Percentiles rank a stretch among this genome's conserved stretches.
These are phyloP conservation scores for Dioscorea dumetorum DNA, from an alignment of 106 monocot genomes.

Conservation along the genomic window DNA sequence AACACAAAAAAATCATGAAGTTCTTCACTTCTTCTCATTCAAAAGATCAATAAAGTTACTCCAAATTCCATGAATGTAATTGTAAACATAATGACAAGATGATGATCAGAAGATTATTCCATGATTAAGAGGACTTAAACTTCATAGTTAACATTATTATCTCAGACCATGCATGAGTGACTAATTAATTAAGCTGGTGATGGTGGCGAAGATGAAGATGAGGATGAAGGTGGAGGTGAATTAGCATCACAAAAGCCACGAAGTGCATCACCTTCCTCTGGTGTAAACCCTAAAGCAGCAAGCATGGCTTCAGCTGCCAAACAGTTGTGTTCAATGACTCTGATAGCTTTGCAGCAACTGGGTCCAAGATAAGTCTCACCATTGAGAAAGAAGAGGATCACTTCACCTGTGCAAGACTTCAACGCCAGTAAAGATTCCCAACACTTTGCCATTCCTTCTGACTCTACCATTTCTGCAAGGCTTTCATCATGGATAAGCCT, in stretches of 20 bases:
- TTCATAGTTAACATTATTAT: too few relatives aligned
- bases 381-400: conserved; percentile 90
- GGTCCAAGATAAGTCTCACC: conserved; percentile 71
- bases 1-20: too few relatives aligned
- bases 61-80: too few relatives aligned
- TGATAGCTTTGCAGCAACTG: conserved; percentile 57
- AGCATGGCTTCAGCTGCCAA: conserved; percentile 76
- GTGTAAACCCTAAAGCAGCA: conserved; percentile 50
- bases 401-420: conserved; percentile 61
- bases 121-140: too few relatives aligned
- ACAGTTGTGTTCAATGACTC: conserved; percentile 50
- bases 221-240: too few relatives aligned
- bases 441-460: conserved; percentile 29
- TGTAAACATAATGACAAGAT: too few relatives aligned
- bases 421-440: conserved; percentile 64
- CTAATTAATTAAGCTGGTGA: not conserved
- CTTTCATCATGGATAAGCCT: not conserved
- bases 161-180: not conserved
- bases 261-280: conserved; percentile 58
- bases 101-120: too few relatives aligned
- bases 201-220: not conserved
- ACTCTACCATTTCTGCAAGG: conserved; percentile 28
- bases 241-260: conserved; percentile 53
- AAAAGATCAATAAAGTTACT: too few relatives aligned
- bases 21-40: too few relatives aligned